phyloP scores from a whole-genome alignment of 176 grass and related monocot genomes.

The Carex pumila region DNA sequence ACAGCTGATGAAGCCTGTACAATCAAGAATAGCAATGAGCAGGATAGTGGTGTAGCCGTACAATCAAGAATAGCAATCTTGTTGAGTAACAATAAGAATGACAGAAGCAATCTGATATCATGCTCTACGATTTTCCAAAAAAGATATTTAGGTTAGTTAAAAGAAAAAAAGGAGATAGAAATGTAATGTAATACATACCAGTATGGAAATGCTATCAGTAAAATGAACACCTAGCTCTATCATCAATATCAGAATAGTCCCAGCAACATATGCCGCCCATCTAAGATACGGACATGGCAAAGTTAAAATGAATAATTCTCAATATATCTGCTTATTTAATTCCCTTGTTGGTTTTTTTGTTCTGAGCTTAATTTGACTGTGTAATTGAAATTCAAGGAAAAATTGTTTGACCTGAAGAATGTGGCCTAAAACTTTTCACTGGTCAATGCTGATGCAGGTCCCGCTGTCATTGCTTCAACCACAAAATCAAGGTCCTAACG shows the following conservation, averaged over 20 bases:
- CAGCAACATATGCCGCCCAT: constrained; percentile 99
- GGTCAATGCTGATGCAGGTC: too few species aligned
- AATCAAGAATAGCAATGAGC: too few species aligned
- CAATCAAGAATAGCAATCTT: neutral
- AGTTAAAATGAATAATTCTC: constrained; percentile 5
- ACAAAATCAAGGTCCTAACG: too few species aligned
- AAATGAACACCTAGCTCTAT: constrained; percentile 68
- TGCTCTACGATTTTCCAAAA: neutral
- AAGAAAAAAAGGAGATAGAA: neutral
- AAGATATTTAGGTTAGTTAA: neutral
- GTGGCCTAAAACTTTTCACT: too few species aligned
- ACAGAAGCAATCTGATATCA: neutral
- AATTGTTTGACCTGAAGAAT: too few species aligned
- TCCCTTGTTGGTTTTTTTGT: too few species aligned
- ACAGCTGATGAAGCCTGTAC: too few species aligned
- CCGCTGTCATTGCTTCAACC: too few species aligned
- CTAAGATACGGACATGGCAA: constrained; percentile 31
- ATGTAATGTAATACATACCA: constrained; percentile 30
- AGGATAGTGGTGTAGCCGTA: neutral
- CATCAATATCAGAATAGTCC: constrained; percentile 92
- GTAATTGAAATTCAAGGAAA: too few species aligned
- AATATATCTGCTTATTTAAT: too few species aligned
- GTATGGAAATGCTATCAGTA: constrained; percentile 84
- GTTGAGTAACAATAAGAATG: neutral
- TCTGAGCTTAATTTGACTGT: too few species aligned